Evolutionary conservation across 108 stramenopile genomes (phyloP), one percentile per base, ranked within the genome.

Genomic region (Cylindrotheca closterium): DNA sequence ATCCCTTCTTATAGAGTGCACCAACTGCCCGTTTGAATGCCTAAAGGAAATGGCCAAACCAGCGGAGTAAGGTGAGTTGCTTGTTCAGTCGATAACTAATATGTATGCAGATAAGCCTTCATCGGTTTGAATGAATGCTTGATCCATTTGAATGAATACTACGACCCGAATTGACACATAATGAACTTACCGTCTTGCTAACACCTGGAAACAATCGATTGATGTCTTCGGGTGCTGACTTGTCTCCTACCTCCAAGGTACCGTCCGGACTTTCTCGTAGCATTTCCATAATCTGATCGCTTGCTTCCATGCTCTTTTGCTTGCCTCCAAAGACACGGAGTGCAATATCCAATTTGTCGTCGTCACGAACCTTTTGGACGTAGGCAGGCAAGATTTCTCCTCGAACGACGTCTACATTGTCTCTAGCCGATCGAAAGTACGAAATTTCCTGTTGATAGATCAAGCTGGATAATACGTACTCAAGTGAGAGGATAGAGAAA

Each of bases 301-400:
- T 67, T 8, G 86, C 53, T 19, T 80, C 79, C 46, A 67, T 59
- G 15, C 82, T 71, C 57, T 93, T 93, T 45, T 84, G 87, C 68
- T 77, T 78, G 1, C 91, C 88, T 51, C 91, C 91, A 55, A 63
- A 78, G 8, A 66, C 74, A 18, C 88, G 82, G 61, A 93, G 61
- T 32, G 71, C 74, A 63, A 93, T 63, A 65, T 86, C 72, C 37
- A 93, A 54, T 47, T 80, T 77, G 65, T 86, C 88, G 32, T 69
- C 78, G 4, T 84, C 83, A 33, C 86, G 69, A 24, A 88, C 67
- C 27, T 75, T 68, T 70, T 86, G 86, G 18, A 89, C 81, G 62
- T 84, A 89, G 18, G 85, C 88, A 1, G 86, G 86, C 25, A 89
- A 49, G 22, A 86, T 77, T 68, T 89, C 91, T 61, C 87, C 88